Evolutionary conservation across 768 basidiomycete genomes (phyloP).

Genomic region (Krasilnikovozyma curviuscula): DNA sequence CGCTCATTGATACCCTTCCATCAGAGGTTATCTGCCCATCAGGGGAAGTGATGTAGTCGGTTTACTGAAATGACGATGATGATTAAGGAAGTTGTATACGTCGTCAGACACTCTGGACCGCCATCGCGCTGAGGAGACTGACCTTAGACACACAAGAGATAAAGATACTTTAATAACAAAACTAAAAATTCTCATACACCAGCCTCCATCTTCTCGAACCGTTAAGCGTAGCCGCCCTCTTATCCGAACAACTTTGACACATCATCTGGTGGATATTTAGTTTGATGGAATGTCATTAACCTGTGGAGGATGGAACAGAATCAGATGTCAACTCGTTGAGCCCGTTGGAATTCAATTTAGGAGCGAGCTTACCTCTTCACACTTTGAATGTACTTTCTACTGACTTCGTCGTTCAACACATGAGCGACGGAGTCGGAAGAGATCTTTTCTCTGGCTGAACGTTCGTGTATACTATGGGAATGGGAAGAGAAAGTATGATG

Average conservation of each 20-base stretch:
- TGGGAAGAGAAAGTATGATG: background rate
- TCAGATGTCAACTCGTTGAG: background rate
- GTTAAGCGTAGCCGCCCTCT: too few species aligned
- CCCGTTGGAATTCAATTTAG: background rate
- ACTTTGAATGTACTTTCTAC: slow-evolving; percentile 95
- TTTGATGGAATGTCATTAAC: slow-evolving; percentile 84
- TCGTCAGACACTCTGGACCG: too few species aligned
- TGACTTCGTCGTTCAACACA: slow-evolving; percentile 96
- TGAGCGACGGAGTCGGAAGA: slow-evolving; percentile 93
- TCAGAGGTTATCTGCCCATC: too few species aligned
- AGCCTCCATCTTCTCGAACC: too few species aligned
- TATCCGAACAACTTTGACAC: slow-evolving; percentile 32
- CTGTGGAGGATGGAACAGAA: slow-evolving; percentile 30
- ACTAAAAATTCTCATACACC: too few species aligned
- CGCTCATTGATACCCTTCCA: too few species aligned
- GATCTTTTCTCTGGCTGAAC: slow-evolving; percentile 94
- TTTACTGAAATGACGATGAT: too few species aligned
- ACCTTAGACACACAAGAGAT: too few species aligned
- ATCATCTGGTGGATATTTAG: slow-evolving; percentile 84
- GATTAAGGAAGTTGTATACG: too few species aligned
- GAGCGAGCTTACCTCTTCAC: slow-evolving; percentile 48
- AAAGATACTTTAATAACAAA: too few species aligned
- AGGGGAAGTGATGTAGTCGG: too few species aligned
- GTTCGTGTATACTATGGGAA: slow-evolving; percentile 64
- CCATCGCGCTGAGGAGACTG: too few species aligned